phyloP scores from a whole-genome alignment of 192 early-diverging fungal genomes.

The Chytriomyces sp. region DNA sequence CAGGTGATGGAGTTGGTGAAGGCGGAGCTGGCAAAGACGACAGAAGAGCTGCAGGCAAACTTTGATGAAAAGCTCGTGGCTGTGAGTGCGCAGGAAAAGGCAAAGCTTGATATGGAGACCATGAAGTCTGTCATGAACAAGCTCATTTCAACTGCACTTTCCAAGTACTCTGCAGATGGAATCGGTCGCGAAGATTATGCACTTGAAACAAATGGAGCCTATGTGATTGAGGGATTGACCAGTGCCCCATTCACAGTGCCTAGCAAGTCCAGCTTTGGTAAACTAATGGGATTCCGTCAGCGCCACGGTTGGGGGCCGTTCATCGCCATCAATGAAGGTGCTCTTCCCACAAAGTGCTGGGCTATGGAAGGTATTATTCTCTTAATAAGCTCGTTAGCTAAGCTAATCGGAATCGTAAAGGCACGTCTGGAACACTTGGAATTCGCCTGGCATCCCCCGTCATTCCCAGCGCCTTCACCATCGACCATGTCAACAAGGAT shows the following conservation, averaged over 20 bases:
- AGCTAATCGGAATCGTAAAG: slow-evolving; percentile 8
- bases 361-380: slow-evolving; percentile 35
- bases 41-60: not conserved
- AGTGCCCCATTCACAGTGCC: slow-evolving; percentile 1
- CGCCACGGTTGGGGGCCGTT: slow-evolving; percentile 12
- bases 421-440: slow-evolving; percentile 32
- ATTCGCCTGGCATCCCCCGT: slow-evolving; percentile 31
- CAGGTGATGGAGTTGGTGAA: slow-evolving; percentile 1
- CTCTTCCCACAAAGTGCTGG: slow-evolving; percentile 34
- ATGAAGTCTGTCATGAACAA: slow-evolving; percentile 21
- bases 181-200: slow-evolving; percentile 30
- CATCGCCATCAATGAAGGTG: slow-evolving; percentile 18
- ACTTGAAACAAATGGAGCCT: slow-evolving; percentile 6
- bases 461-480: slow-evolving; percentile 39
- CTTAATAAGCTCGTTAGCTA: slow-evolving; percentile 1
- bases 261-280: not conserved
- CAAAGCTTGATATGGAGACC: slow-evolving; percentile 10
- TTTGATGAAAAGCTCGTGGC: not conserved
- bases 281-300: not conserved
- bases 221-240: slow-evolving; percentile 11
- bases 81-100: not conserved
- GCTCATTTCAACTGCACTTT: slow-evolving; percentile 15
- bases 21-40: not conserved
- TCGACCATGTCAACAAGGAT: slow-evolving; percentile 26
- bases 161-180: slow-evolving; percentile 27